Base-by-base conservation (phyloP, 2,329 filamentous ascomycete genomes). In the Coniochaeta prunicola region DNA sequence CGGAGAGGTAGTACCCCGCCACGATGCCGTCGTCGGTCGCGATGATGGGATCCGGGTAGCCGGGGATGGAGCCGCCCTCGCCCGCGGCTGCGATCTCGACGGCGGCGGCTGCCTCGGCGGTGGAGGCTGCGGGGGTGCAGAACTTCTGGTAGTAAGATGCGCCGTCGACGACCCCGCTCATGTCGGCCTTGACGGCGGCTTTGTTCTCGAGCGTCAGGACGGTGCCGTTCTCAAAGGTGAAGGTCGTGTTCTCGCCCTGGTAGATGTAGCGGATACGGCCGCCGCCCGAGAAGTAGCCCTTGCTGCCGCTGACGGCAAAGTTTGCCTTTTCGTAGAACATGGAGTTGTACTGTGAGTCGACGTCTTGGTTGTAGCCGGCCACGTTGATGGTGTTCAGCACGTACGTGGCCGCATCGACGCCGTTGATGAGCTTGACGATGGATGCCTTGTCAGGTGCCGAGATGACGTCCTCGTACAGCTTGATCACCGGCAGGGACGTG, bases 351-450 rank as follows among this genome's bases (percentile, higher is more conserved):
- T 69, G 68, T 4, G 71, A 65, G 24, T 67, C 67, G 15, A 59
- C 66, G 33, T 72, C 68, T 26, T 63, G 67, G 38, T 67, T 69
- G 56, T 72, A 72, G 0, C 68, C 64, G 0, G 76, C 74, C 0
- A 65, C 67, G 60, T 77, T 75, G 4, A 79, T 62, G 2, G 77
- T 64, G 6, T 77, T 73, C 68, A 65, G 65, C n/a, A 79, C 69
- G 36, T 77, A 81, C 0, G 69, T 64, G 0, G 68, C 65, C 1
- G 68, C 69, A 26, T 68, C 65, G 6, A 64, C 55, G 40, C 68
- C 68, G 53, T 71, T 68, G 64, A 71, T 70, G 21, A 62, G 61
- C 19, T 62, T 63, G 7, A 71, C 64, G 9, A 56, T 34, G 3
- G 63, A 66, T 31, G 64, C 64, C 17, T 58, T 66, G 8, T 63